These are phyloP conservation scores for Hygrophoropsis aurantiaca DNA, from an alignment of 768 basidiomycete genomes.

Conservation along the genomic window DNA sequence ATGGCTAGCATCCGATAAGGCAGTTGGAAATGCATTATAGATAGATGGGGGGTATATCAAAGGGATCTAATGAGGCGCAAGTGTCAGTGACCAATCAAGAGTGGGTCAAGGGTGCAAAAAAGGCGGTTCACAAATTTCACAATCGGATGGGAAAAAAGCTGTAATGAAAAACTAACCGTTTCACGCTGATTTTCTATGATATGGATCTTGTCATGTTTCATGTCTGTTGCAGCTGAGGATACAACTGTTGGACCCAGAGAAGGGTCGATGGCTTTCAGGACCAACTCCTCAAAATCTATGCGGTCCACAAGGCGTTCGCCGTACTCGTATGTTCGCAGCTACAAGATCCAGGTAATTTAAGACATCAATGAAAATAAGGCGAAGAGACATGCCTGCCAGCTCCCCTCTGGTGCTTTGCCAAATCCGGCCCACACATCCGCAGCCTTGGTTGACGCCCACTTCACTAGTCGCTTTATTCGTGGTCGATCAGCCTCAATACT, in stretches of 20 bases:
- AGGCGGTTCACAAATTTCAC: too few species aligned
- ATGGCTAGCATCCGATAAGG: slow-evolving; percentile 18
- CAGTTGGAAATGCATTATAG: slow-evolving; percentile 43
- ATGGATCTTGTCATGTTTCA: slow-evolving; percentile 16
- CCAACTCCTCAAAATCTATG: slow-evolving; percentile 80
- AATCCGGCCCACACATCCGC: slow-evolving; percentile 61
- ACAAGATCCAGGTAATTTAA: neutral
- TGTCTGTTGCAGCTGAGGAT: slow-evolving; percentile 17
- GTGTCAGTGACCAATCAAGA: too few species aligned
- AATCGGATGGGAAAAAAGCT: neutral
- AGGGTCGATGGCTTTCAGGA: slow-evolving; percentile 71
- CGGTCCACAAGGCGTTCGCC: slow-evolving; percentile 71
- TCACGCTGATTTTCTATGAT: slow-evolving; percentile 5
- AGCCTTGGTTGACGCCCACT: slow-evolving; percentile 53
- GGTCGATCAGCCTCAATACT: slow-evolving; percentile 38
- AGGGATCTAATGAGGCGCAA: slow-evolving; percentile 62
- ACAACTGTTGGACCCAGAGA: slow-evolving; percentile 57
- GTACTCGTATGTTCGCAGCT: slow-evolving; percentile 60
- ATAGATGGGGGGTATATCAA: slow-evolving; percentile 48
- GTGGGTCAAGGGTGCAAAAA: neutral
- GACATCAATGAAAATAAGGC: slow-evolving; percentile 6
- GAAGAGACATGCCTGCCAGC: slow-evolving; percentile 64
- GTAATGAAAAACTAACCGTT: too few species aligned
- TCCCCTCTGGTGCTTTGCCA: slow-evolving; percentile 61
- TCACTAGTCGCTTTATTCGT: slow-evolving; percentile 28